phyloP scores from a whole-genome alignment of 1,284 basidiomycete genomes.

The Ceratobasidium sp. region DNA sequence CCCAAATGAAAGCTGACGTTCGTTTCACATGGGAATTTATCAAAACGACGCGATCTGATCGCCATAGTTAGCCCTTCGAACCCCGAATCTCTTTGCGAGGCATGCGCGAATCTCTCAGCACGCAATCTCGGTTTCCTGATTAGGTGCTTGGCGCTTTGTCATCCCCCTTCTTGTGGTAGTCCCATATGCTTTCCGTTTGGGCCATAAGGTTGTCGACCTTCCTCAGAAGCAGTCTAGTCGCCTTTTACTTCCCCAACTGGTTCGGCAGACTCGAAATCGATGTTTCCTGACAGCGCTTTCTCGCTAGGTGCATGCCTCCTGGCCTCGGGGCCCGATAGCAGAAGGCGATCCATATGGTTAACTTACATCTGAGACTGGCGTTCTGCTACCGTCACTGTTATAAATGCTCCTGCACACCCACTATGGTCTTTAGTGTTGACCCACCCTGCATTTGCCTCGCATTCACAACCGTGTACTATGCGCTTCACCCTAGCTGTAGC shows the following conservation, averaged over 20 bases:
- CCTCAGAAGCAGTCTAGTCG: background rate
- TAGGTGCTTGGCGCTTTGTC: slow-evolving; percentile 14
- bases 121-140: background rate
- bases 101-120: background rate
- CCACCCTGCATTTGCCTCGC: background rate
- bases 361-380: background rate
- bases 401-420: background rate
- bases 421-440: background rate
- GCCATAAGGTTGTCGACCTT: slow-evolving; percentile 15
- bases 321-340: background rate
- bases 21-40: background rate
- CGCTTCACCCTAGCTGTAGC: background rate
- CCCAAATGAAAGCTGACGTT: background rate
- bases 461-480: background rate
- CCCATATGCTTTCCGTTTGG: slow-evolving; percentile 21
- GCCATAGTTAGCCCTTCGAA: background rate
- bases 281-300: background rate
- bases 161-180: slow-evolving; percentile 2
- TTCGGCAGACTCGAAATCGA: slow-evolving; percentile 7
- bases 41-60: background rate
- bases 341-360: background rate
- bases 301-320: background rate
- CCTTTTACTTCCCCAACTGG: slow-evolving; percentile 1
- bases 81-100: background rate
- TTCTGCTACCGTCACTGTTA: background rate